Evolutionary conservation across 805 yeast genomes (phyloP), one percentile per base, ranked within the genome.

Genomic region (Cyberlindnera japonica): DNA sequence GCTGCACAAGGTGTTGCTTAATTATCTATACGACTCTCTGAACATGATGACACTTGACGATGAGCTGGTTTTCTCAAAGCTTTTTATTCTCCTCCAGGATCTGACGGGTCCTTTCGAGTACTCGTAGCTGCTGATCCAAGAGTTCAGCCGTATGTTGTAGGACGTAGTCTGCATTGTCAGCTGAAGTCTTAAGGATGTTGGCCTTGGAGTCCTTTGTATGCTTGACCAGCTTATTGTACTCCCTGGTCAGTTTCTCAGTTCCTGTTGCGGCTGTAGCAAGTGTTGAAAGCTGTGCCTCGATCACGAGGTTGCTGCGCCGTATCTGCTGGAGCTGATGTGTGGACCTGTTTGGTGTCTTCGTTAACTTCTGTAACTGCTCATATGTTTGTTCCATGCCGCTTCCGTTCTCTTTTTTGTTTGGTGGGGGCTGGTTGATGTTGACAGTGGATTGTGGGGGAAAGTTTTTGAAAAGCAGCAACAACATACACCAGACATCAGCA

Each of bases 111-210:
- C 67, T 62, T 55, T 88, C 96, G 32, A 88, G 59, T 2, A 85
- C 77, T 34, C 95, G 62, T 15, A 89, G 61, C 37, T 81, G 79
- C 48, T 82, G 83, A 59, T 88, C 95, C 3, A 85, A 54, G 13
- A 72, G 45, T 55, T 88, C 96, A 0, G 87, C 79, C 49, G 77
- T 68, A 31, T 68, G 65, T 51, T 79, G 85, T 3, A 75, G 55
- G 36, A 67, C 65, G 36, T 39, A 38, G 1, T 65, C 30, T 9
- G 46, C 26, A 16, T 45, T 41, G 6, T 32, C 29, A 3, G 37
- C 7, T 11, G 35, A 23, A 8, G 41, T 28, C 28, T 20, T 29
- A 9, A 38, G 9, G 8, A 22, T 29, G 12, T 22, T 35, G 19
- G 26, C 25, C 30, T 41, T 41, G 15, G 36, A 22, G 6, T 35